Percentiles rank a stretch among this genome's conserved stretches.
Conservation (phyloP, 495 filamentous ascomycete species). For the Darksidea phi region DNA sequence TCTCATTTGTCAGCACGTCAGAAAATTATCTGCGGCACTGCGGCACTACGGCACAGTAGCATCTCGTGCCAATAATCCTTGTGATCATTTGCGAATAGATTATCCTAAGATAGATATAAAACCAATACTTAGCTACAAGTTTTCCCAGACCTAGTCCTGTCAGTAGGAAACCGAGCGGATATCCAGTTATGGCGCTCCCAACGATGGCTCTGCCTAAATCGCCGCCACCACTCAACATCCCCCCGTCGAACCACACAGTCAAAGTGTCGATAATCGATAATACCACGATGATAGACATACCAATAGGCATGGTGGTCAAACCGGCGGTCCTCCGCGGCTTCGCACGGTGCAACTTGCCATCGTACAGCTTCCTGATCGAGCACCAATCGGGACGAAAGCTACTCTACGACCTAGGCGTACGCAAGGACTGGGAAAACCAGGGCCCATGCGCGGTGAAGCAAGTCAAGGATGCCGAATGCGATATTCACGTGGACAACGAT, state of each 20-base stretch:
- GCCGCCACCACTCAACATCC: constrained; percentile 55
- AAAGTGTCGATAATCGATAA: constrained; percentile 57
- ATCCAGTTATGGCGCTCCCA: too few species aligned
- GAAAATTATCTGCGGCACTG: too few species aligned
- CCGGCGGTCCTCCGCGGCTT: constrained; percentile 48
- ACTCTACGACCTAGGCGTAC: constrained; percentile 60
- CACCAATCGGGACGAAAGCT: constrained; percentile 49
- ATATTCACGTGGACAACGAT: neutral
- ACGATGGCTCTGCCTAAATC: too few species aligned
- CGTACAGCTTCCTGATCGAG: constrained; percentile 57
- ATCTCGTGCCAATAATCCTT: too few species aligned
- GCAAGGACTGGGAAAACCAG: constrained; percentile 44
- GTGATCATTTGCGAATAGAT: too few species aligned
- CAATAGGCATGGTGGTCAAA: constrained; percentile 34
- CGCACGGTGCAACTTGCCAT: constrained; percentile 39
- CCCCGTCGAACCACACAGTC: constrained; percentile 49
- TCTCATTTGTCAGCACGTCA: too few species aligned
- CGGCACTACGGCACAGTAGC: too few species aligned
- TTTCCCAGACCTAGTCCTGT: too few species aligned
- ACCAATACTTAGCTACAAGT: too few species aligned
- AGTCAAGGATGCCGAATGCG: neutral
- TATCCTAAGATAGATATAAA: too few species aligned
- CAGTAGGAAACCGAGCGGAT: too few species aligned
- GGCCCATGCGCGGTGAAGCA: constrained; percentile 19
- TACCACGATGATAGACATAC: constrained; percentile 14